Evolutionary conservation across 768 basidiomycete genomes (phyloP), one percentile per base, ranked within the genome.

Genomic region (Kwoniella heveanensis): DNA sequence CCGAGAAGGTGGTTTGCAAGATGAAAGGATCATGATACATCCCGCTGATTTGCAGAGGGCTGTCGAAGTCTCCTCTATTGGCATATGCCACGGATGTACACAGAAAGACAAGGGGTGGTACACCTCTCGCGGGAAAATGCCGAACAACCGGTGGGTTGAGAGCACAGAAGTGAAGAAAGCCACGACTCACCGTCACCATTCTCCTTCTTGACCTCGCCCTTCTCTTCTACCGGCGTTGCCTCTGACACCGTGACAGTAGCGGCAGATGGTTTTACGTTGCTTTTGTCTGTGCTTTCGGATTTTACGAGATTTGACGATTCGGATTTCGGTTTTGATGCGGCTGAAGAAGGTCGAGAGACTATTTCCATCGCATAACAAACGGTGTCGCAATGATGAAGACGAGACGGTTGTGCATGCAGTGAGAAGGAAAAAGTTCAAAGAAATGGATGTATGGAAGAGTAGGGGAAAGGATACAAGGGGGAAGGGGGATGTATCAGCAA

Each of bases 141-240:
- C 46, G n/a, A 47, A 21, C 26, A 21, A 27, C 13, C 46, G 46
- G 22, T 29, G 29, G 56, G 25, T 50, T 24, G 56, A 22, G 44
- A 32, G 8, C 36, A 46, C n/a, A n/a, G n/a, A n/a, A 36, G 55
- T 3, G 37, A n/a, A 25, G 5, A 30, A 37, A 10, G 27, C 3
- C 5, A 52, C 12, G 1, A 68, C 66, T 70, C 64, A 70, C 67
- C 67, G 24, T 69, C 67, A 27, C 58, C 64, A 51, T 69, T 63
- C 50, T 65, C 66, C 27, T 65, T 64, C 47, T 65, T 55, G 30
- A 48, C 64, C 22, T 71, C 64, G 50, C 48, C 60, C 48, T 61
- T 58, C 46, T 66, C 56, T 22, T 66, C 60, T 21, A 61, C 54
- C 25, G 60, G 60, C 21, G 56, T 65, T 24, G 57, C 46, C 53